Base-by-base conservation (phyloP, 2,329 filamentous ascomycete species). In the Colletotrichum lini region DNA sequence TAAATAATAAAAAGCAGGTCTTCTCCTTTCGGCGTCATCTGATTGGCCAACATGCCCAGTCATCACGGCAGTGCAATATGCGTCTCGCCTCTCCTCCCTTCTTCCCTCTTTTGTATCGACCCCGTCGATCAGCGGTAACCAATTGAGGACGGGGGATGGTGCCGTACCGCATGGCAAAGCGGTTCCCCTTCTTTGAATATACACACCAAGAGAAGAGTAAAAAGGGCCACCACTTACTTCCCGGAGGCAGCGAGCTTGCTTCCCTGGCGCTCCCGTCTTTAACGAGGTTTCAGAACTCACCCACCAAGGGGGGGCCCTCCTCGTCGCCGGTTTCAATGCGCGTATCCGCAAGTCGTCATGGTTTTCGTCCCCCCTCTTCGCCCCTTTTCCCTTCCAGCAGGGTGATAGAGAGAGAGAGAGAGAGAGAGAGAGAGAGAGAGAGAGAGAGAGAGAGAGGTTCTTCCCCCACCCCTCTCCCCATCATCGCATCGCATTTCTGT, bases 41-140 rank as follows among this genome's bases (percentile, higher is more conserved):
- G 2, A 71, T 67, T 71, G 68, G 65, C 8, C 8, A 15, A 54
- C 26, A 13, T 21, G 16, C 58, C 58, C 45, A 40, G 30, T 50
- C 45, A 50, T 61, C 52, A 42, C 62, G 38, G 53, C 61, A 52
- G 54, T 65, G 68, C 58, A 68, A 30, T 8, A 53, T 65, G 61
- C 53, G n/a, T 26, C 30, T 30, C 30, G 30, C 30, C 30, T 16
- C 21, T 38, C 42, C 40, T 13, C 12, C 18, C 56, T 30, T 30
- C 44, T 40, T 15, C 13, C 12, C 9, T 40, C 23, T 30, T 45
- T 23, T 18, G 26, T 30, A 35, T 53, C 16, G 26, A 26, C 26
- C 26, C 26, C 50, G 64, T 71, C 64, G 52, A 71, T 71, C 68
- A 53, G 10, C 21, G 13, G 26, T 4, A 26, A 26, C 26, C 26